Base-by-base conservation (phyloP, 352 stramenopile species). In the Pythium volutum region DNA sequence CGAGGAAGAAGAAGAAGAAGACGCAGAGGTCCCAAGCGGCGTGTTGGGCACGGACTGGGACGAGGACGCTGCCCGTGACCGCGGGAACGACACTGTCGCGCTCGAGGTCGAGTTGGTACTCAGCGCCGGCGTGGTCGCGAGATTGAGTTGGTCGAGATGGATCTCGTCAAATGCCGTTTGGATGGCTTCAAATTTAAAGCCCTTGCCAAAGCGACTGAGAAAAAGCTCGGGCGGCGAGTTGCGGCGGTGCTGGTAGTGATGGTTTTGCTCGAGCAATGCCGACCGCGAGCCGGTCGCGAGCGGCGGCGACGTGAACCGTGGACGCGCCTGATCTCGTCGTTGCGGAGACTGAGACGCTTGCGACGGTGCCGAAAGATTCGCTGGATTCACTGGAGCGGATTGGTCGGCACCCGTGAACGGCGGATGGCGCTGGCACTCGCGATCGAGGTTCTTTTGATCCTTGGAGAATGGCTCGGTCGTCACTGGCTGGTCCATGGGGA, bases 181-280 rank as follows among this genome's bases (percentile, higher is more conserved):
- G 41, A 81, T 73, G 4, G 69, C 69, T 34, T 79, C 64, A 26
- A 89, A 74, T 51, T 81, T 74, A 31, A 84, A 79, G 11, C 53
- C 59, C 42, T 73, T 75, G 54, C 72, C 75, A 52, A 88, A 90
- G 20, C 73, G 73, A 47, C 72, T 69, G 39, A 90, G 62, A 60
- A 77, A 84, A 8, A 89, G 45, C 55, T 90, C 83, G 2, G 81
- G 77, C 0, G 80, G 79, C 5, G 79, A 92, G 41, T 89, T 89
- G 22, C 80, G 83, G 42, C 83, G 76, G 42, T 80, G 72, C 52
- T 76, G 62, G 39, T 68, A 68, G 25, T 74, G 62, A 7, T 3
- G 36, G 22, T 41, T 33, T 4, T 53, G 64, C 15, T 74, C 64
- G 14, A 75, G 67, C 22, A 75, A 63, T 1, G 67, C 62, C 22